phyloP scores from a whole-genome alignment of 768 basidiomycete species.

The Trametes cinnabarina region DNA sequence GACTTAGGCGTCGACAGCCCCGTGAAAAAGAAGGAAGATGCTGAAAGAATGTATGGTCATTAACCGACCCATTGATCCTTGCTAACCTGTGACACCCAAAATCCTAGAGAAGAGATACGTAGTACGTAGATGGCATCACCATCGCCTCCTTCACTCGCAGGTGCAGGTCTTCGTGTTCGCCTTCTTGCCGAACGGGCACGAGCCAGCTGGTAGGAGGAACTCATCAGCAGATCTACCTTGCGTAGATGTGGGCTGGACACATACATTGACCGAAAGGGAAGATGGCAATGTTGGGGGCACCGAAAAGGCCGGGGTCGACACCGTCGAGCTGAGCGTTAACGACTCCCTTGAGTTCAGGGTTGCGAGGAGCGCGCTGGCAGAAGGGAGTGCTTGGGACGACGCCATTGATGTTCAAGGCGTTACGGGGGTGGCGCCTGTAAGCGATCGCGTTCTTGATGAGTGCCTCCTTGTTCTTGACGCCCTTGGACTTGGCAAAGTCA shows the following conservation, averaged over 20 bases:
- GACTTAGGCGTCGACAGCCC: no score
- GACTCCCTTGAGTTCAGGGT: conserved; percentile 46
- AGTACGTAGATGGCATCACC: background rate
- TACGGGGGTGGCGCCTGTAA: conserved; percentile 44
- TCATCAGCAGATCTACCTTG: background rate
- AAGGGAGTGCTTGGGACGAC: conserved; percentile 48
- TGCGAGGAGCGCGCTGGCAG: conserved; percentile 53
- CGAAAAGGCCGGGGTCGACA: conserved; percentile 52
- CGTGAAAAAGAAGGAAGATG: background rate
- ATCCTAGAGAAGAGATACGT: background rate
- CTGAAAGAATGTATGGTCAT: background rate
- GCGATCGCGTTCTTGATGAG: conserved; percentile 43
- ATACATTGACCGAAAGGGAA: conserved; percentile 42
- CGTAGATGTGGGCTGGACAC: conserved; percentile 13
- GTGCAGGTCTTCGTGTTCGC: conserved; percentile 42
- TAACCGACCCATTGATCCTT: background rate
- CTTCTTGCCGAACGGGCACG: conserved; percentile 44
- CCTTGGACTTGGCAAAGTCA: conserved; percentile 45
- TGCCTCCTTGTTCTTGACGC: conserved; percentile 38
- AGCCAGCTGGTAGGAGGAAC: conserved; percentile 33
- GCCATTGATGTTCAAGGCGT: conserved; percentile 42
- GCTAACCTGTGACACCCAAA: background rate
- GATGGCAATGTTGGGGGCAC: conserved; percentile 47
- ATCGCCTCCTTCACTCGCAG: conserved; percentile 25
- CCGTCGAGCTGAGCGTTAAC: conserved; percentile 43